Conservation (phyloP, 176 grass and related monocot species). For the Avena atlantica region DNA sequence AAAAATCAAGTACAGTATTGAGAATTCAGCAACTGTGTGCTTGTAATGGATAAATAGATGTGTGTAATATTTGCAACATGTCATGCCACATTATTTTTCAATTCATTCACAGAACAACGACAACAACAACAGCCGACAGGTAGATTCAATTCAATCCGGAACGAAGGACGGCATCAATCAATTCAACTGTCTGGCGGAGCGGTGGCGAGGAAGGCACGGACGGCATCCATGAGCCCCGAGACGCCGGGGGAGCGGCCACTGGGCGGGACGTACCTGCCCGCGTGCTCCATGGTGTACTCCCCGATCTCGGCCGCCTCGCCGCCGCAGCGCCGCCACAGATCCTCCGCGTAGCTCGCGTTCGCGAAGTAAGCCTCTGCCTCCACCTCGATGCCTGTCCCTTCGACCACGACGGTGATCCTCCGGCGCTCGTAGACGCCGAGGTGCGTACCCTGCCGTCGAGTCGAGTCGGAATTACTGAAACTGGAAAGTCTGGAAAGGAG, state of each 20-base stretch:
- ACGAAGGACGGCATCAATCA: background rate
- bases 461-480: slow-evolving; percentile 23
- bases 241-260: slow-evolving; percentile 33
- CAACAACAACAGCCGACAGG: background rate
- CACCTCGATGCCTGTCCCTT: background rate
- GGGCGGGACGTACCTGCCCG: slow-evolving; percentile 57
- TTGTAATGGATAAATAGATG: background rate
- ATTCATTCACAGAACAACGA: background rate
- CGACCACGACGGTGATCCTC: slow-evolving; percentile 45
- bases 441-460: slow-evolving; percentile 58
- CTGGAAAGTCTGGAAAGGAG: background rate
- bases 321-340: slow-evolving; percentile 66
- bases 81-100: background rate
- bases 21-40: background rate
- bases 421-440: slow-evolving; percentile 74
- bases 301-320: slow-evolving; percentile 53
- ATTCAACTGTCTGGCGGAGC: background rate
- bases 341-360: slow-evolving; percentile 70
- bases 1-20: background rate
- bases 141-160: background rate
- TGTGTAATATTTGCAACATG: background rate
- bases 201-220: slow-evolving; percentile 50
- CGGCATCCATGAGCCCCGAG: slow-evolving; percentile 50
- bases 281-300: slow-evolving; percentile 67
- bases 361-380: slow-evolving; percentile 78